Evolutionary conservation across 768 basidiomycete species (phyloP), one percentile per base, ranked within the genome.

Genomic region (Xerocomellus amylosporus): DNA sequence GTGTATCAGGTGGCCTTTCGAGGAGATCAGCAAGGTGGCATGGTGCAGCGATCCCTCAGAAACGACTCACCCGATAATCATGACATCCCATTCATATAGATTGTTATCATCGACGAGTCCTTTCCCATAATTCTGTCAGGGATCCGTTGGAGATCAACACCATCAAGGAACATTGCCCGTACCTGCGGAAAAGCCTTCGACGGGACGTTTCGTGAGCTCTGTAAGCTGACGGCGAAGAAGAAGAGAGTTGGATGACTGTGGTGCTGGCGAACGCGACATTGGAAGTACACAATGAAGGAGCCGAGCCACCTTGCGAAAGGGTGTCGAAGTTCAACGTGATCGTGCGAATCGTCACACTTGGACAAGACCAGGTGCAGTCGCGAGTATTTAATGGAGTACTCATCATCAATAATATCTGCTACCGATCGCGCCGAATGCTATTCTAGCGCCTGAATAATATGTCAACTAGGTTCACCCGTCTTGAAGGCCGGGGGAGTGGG

Each of bases 181-280:
- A 89, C 90, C 90, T 74, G 95, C 96, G 33, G 93, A 95, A 77
- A 99, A 98, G 8, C 96, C 96, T 66, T 97, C 91, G 5, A 98
- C 93, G 3, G 96, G 96, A 46, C 78, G 84, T 74, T 98, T 98
- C 31, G 87, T 91, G 58, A 99, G 83, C 67, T 97, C 96, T 12
- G 76, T 69, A 34, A 93, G 80, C 72, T 93, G 90, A 33, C 90
- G 80, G 38, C 88, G 83, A 20, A 93, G 84, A 37, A 92, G 80
- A 15, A 92, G 79, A 5, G 77, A 72, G 36, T 68, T 72, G 28
- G 63, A 67, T 5, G 69, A 51, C 33, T 61, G 64, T 9, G 76
- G 71, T 46, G 76, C 72, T 33, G 66, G 57, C 30, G 58, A 68
- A 31, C 38, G 53, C 39, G 63, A 62, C 60, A 64, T 67, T 46